These are phyloP conservation scores for Leccinum aurantiacum DNA, from an alignment of 768 basidiomycete genomes.

Conservation along the genomic window DNA sequence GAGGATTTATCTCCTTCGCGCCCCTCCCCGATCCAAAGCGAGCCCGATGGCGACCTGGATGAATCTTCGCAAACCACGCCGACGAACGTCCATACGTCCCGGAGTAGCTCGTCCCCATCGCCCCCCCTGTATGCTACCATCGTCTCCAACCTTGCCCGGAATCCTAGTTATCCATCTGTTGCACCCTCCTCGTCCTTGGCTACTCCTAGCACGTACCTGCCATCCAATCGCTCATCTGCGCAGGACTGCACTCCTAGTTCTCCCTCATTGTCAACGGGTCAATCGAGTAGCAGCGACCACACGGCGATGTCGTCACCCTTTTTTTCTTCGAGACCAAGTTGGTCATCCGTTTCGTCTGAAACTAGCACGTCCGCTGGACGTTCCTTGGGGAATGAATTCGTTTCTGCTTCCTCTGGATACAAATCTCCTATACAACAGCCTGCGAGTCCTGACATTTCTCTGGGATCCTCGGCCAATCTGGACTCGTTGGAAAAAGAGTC, in stretches of 20 bases:
- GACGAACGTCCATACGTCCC: constrained; percentile 9
- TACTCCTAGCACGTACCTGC: constrained; percentile 6
- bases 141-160: constrained; percentile 23
- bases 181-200: constrained; percentile 6
- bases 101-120: constrained; percentile 11
- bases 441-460: constrained; percentile 26
- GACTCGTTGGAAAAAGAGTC: constrained; percentile 18
- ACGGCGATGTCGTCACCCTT: constrained; percentile 8
- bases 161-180: constrained; percentile 9
- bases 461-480: constrained; percentile 14
- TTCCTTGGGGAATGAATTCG: constrained; percentile 17
- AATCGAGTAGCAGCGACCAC: constrained; percentile 18
- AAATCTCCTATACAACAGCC: constrained; percentile 22
- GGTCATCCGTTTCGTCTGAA: constrained; percentile 30
- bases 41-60: constrained; percentile 1
- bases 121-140: constrained; percentile 28
- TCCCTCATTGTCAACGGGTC: constrained; percentile 16
- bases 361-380: constrained; percentile 11
- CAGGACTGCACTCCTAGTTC: constrained; percentile 15
- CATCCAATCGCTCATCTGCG: constrained; percentile 14
- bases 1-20: constrained; percentile 32
- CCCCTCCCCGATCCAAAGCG: constrained; percentile 22
- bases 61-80: constrained; percentile 4
- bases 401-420: constrained; percentile 9
- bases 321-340: constrained; percentile 21